These are phyloP conservation scores for Calycina marina DNA, from an alignment of 2,329 filamentous ascomycete species.

Conservation along the genomic window DNA sequence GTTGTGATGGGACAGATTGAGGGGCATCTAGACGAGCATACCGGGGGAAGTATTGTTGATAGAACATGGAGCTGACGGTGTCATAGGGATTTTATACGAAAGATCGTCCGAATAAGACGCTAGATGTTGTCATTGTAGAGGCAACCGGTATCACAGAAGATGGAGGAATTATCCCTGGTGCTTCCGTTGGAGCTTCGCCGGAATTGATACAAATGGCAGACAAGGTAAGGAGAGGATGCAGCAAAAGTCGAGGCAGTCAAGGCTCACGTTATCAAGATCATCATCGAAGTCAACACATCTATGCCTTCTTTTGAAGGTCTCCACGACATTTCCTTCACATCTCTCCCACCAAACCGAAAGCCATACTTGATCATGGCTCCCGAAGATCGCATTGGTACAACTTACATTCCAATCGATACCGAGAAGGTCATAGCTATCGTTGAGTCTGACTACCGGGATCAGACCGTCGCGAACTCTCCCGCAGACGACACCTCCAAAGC, in stretches of 20 bases:
- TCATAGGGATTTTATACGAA: slow-evolving; percentile 65
- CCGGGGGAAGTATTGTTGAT: too few species aligned
- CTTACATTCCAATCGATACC: slow-evolving; percentile 70
- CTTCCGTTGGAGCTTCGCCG: slow-evolving; percentile 71
- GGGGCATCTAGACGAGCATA: too few species aligned
- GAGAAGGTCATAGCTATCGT: slow-evolving; percentile 75
- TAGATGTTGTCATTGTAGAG: slow-evolving; percentile 77
- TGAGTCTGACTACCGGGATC: slow-evolving; percentile 72
- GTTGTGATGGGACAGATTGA: slow-evolving; percentile 12
- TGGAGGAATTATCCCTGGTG: slow-evolving; percentile 76
- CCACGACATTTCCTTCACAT: slow-evolving; percentile 84
- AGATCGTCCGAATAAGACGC: slow-evolving; percentile 51
- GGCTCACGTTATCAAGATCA: slow-evolving; percentile 35
- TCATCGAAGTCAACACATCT: slow-evolving; percentile 83
- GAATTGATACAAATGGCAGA: slow-evolving; percentile 84
- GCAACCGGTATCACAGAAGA: slow-evolving; percentile 78
- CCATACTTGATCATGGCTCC: slow-evolving; percentile 75
- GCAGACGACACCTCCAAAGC: slow-evolving; percentile 58
- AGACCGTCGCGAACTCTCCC: slow-evolving; percentile 58
- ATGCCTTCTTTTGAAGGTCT: slow-evolving; percentile 75
- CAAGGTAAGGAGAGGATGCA: slow-evolving; percentile 39
- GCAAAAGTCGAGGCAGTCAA: background rate
- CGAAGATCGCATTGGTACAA: slow-evolving; percentile 74
- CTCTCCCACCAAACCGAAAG: slow-evolving; percentile 66
- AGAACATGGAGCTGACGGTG: slow-evolving; percentile 4